Conservation (phyloP, 2,329 filamentous ascomycete species). For the Monilinia fructicola region DNA sequence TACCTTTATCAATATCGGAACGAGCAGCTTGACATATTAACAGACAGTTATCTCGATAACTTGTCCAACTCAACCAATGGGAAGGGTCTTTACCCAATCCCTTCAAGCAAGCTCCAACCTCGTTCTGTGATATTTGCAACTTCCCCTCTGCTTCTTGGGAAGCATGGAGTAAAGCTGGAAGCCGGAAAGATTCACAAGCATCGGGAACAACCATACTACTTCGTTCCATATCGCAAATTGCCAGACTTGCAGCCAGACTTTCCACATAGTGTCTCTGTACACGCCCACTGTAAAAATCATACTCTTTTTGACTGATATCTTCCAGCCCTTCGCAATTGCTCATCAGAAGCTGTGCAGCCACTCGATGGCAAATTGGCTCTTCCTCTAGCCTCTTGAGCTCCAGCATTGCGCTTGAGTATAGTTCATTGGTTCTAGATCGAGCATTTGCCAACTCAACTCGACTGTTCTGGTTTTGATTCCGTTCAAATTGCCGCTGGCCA, state of each 20-base stretch:
- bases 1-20: conserved; percentile 56
- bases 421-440: conserved; percentile 31
- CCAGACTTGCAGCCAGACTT: conserved; percentile 60
- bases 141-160: conserved; percentile 41
- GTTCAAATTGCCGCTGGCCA: neutral
- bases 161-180: conserved; percentile 40
- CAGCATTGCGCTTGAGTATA: conserved; percentile 40
- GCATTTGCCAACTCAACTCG: conserved; percentile 31
- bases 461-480: conserved; percentile 19
- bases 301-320: conserved; percentile 34
- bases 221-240: conserved; percentile 60
- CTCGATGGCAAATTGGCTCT: conserved; percentile 40
- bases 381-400: conserved; percentile 38
- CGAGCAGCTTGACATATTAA: conserved; percentile 62
- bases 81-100: conserved; percentile 55
- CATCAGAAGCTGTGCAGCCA: conserved; percentile 40
- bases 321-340: conserved; percentile 40
- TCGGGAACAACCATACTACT: conserved; percentile 51
- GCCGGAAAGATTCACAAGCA: conserved; percentile 50
- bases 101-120: conserved; percentile 52
- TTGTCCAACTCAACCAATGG: conserved; percentile 65
- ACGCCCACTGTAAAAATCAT: conserved; percentile 36
- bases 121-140: conserved; percentile 33
- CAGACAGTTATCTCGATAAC: conserved; percentile 59
- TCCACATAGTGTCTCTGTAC: conserved; percentile 50